Percentiles rank a stretch among this genome's conserved stretches.
Conservation (phyloP, 1,284 basidiomycete genomes). For the Coniophora puteana region DNA sequence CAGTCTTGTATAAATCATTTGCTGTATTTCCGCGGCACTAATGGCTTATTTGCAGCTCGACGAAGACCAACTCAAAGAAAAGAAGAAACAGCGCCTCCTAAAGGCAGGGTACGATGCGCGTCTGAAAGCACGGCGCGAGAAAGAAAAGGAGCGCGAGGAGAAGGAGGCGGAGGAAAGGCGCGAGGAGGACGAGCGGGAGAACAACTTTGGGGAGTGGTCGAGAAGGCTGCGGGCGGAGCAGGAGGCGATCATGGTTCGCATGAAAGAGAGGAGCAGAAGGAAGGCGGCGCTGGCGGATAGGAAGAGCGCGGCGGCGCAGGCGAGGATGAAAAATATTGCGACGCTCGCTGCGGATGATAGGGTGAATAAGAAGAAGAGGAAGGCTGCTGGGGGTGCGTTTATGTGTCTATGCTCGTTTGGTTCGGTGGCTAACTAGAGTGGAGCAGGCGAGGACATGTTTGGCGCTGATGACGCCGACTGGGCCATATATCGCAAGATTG, state of each 20-base stretch:
- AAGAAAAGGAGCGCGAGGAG: slow-evolving; percentile 79
- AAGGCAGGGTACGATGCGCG: slow-evolving; percentile 96
- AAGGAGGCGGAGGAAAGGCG: slow-evolving; percentile 67
- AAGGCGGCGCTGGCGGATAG: slow-evolving; percentile 86
- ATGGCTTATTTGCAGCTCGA: slow-evolving; percentile 56
- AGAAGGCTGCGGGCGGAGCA: slow-evolving; percentile 71
- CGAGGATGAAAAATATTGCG: slow-evolving; percentile 96
- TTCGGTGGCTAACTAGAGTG: slow-evolving; percentile 5
- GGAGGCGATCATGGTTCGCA: slow-evolving; percentile 78
- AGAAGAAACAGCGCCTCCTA: slow-evolving; percentile 88
- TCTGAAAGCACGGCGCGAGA: slow-evolving; percentile 82
- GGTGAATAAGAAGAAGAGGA: slow-evolving; percentile 76
- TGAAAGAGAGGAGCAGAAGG: slow-evolving; percentile 81
- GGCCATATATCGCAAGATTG: slow-evolving; percentile 97
- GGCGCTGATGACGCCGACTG: slow-evolving; percentile 96
- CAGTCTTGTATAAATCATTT: slow-evolving; percentile 12
- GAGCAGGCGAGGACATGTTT: slow-evolving; percentile 87
- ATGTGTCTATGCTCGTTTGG: neutral
- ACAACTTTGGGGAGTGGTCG: slow-evolving; percentile 73
- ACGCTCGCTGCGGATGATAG: slow-evolving; percentile 85
- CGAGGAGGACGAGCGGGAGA: slow-evolving; percentile 79
- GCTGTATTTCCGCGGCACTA: neutral
- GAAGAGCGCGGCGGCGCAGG: slow-evolving; percentile 94
- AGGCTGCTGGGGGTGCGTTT: slow-evolving; percentile 66
- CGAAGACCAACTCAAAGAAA: slow-evolving; percentile 93